Conservation (phyloP, 495 filamentous ascomycete genomes). For the Penicillium salamii region DNA sequence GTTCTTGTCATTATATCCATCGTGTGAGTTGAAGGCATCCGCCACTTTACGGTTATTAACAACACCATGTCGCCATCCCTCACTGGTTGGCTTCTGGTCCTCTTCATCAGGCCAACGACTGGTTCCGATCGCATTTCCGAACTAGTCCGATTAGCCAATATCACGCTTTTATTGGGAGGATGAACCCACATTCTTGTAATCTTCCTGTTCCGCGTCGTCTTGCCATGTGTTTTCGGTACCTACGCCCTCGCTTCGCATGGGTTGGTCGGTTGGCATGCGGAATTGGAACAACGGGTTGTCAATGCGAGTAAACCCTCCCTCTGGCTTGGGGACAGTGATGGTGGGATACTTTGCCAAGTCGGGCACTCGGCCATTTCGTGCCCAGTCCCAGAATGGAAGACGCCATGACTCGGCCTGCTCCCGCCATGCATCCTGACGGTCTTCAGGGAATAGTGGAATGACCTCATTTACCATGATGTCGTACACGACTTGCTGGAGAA, state of each 20-base stretch:
- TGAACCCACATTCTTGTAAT: constrained; percentile 20
- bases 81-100: constrained; percentile 3
- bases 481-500: constrained; percentile 21
- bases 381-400: constrained; percentile 60
- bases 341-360: constrained; percentile 25
- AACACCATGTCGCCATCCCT: constrained; percentile 8
- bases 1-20: constrained; percentile 4
- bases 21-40: constrained; percentile 5
- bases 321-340: constrained; percentile 25
- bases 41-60: constrained; percentile 9
- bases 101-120: constrained; percentile 9
- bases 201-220: constrained; percentile 25
- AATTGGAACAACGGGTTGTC: constrained; percentile 30
- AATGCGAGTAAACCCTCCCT: constrained; percentile 14
- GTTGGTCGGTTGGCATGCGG: constrained; percentile 7
- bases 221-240: constrained; percentile 8
- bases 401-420: constrained; percentile 48
- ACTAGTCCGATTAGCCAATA: background rate
- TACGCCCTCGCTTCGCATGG: constrained; percentile 5
- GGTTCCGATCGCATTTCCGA: constrained; percentile 8
- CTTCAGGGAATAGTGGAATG: constrained; percentile 21
- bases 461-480: constrained; percentile 25
- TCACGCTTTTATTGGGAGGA: no score
- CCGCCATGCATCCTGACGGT: constrained; percentile 19
- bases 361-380: constrained; percentile 34